Percentiles rank a stretch among this genome's conserved stretches.
Conservation (phyloP, 257 asterid species). For the Cruciata laevipes region DNA sequence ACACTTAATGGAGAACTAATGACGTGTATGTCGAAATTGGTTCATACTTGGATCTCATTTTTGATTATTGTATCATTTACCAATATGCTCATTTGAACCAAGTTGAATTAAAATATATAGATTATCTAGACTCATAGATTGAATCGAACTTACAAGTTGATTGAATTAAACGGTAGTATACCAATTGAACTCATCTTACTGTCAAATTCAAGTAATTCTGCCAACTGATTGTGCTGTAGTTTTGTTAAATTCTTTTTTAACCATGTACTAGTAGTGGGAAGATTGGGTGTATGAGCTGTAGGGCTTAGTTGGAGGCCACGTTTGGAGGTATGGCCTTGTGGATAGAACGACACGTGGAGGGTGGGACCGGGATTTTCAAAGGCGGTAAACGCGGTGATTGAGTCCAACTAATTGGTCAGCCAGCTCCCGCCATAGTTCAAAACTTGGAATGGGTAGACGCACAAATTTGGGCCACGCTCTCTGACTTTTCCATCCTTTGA, state of each 20-base stretch:
- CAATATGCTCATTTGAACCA: no score
- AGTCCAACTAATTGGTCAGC: conserved; percentile 20
- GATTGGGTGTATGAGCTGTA: background rate
- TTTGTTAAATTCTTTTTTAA: no score
- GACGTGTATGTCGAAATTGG: no score
- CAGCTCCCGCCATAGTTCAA: conserved; percentile 24
- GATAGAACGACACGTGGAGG: conserved; percentile 2
- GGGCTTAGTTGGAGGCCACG: conserved; percentile 21
- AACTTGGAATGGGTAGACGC: conserved; percentile 8
- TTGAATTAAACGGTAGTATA: no score
- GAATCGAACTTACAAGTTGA: no score
- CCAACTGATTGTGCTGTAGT: background rate
- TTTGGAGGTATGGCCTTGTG: background rate
- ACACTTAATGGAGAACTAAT: no score
- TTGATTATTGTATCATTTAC: no score
- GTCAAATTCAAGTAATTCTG: no score
- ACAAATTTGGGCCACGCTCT: conserved; percentile 1
- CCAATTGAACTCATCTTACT: no score
- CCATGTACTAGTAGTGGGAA: background rate
- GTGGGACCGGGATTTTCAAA: conserved; percentile 5
- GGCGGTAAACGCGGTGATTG: conserved; percentile 46
- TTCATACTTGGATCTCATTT: no score
- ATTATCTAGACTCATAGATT: no score
- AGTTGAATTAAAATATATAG: no score
- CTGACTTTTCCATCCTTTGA: background rate